Evolutionary conservation across 768 basidiomycete species (phyloP).

Genomic region (Trametes gibbosa): DNA sequence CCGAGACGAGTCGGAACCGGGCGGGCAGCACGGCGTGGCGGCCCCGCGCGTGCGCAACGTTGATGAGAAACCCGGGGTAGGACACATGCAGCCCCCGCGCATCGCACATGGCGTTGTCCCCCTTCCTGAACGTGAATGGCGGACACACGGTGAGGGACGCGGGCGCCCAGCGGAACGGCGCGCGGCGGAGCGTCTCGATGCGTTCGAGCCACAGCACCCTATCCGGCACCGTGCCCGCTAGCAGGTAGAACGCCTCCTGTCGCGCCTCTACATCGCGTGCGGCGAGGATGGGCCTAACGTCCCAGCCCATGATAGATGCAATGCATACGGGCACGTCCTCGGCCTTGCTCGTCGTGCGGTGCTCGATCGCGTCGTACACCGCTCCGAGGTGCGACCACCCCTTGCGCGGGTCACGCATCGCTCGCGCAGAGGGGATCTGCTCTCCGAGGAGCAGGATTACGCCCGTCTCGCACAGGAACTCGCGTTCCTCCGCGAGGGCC

Average conservation of each 20-base stretch:
- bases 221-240: background rate
- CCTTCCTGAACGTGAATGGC: too few relatives aligned
- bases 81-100: too few relatives aligned
- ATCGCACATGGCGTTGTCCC: too few relatives aligned
- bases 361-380: background rate
- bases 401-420: background rate
- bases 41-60: too few relatives aligned
- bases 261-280: background rate
- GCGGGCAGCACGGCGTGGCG: too few relatives aligned
- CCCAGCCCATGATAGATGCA: conserved; percentile 1
- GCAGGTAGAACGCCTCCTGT: background rate
- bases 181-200: background rate
- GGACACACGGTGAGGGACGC: background rate
- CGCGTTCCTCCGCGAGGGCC: background rate
- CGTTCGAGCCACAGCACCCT: background rate
- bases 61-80: too few relatives aligned
- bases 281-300: background rate
- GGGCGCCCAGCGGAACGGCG: conserved; percentile 8
- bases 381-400: background rate
- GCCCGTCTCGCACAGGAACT: background rate
- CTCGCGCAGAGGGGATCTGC: background rate
- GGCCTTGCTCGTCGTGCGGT: conserved; percentile 6
- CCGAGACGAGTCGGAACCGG: too few relatives aligned
- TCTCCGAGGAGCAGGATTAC: background rate
- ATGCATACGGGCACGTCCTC: conserved; percentile 8